Percentiles rank a stretch among this genome's conserved stretches.
Conservation (phyloP, 495 filamentous ascomycete species). For the Penicillium daleae region DNA sequence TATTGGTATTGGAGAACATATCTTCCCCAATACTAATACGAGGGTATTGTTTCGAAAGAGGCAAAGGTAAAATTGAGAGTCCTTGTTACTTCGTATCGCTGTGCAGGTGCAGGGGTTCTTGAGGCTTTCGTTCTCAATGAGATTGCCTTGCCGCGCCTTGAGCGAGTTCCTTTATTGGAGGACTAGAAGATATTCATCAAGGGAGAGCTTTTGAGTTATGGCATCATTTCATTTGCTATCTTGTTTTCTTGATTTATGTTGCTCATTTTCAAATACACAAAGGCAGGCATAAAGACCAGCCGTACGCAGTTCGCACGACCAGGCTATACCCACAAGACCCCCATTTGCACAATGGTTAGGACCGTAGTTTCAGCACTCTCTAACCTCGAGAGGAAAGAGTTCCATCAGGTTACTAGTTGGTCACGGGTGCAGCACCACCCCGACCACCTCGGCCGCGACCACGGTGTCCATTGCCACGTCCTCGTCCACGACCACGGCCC, state of each 20-base stretch:
- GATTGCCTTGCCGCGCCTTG: neutral
- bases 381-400: neutral
- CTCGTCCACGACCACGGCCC: conserved; percentile 59
- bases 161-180: neutral
- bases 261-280: neutral
- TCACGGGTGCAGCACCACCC: conserved; percentile 21
- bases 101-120: too few relatives aligned
- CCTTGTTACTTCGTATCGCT: neutral
- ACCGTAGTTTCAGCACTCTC: neutral
- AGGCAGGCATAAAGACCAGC: neutral
- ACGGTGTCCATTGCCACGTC: conserved; percentile 38
- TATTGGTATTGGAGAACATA: conserved; percentile 36
- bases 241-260: neutral
- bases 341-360: conserved; percentile 8
- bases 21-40: conserved; percentile 32
- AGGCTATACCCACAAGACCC: neutral
- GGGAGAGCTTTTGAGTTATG: neutral
- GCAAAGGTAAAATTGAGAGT: neutral
- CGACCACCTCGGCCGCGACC: conserved; percentile 40
- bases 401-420: conserved; percentile 12
- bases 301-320: neutral
- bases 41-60: conserved; percentile 35
- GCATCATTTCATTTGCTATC: conserved; percentile 12
- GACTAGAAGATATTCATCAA: neutral
- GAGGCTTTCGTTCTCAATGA: neutral